Conservation (phyloP, 306 rosid genomes). For the Dalbergia cultrata region DNA sequence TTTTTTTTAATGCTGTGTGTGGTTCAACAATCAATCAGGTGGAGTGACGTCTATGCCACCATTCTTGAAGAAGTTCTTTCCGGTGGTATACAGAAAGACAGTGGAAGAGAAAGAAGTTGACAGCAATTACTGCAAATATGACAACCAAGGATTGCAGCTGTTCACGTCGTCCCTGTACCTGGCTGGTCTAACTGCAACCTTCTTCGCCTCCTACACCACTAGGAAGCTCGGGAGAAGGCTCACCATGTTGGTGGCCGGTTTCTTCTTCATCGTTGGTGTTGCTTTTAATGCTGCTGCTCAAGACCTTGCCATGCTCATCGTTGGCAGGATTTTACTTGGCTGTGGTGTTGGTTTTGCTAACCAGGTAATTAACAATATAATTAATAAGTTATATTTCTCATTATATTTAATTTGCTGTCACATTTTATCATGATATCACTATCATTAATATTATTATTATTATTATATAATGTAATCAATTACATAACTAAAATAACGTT, state of each 20-base stretch:
- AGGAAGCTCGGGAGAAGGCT: conserved; percentile 63
- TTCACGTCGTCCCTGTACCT: conserved; percentile 82
- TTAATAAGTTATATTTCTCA: not conserved
- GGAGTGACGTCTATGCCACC: conserved; percentile 75
- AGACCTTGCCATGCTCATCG: conserved; percentile 65
- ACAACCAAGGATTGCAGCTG: conserved; percentile 68
- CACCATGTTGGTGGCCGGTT: conserved; percentile 78
- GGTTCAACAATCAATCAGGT: conserved; percentile 47
- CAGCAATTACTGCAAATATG: conserved; percentile 79
- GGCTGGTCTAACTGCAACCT: conserved; percentile 69
- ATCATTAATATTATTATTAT: not conserved
- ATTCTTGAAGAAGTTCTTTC: conserved; percentile 73
- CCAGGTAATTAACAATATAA: conserved; percentile 56
- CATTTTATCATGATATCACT: not conserved
- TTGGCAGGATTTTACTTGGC: conserved; percentile 79
- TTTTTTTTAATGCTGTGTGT: not conserved
- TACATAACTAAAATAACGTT: not conserved
- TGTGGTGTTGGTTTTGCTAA: conserved; percentile 92
- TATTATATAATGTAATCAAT: too few relatives aligned
- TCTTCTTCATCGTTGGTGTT: conserved; percentile 66
- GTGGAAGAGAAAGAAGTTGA: conserved; percentile 27
- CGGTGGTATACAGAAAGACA: conserved; percentile 59
- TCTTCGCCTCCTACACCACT: conserved; percentile 78
- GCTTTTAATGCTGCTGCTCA: conserved; percentile 65
- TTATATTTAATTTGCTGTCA: not conserved